These are phyloP conservation scores for Ceratocystis huliohia DNA, from an alignment of 2,329 filamentous ascomycete species.

Conservation along the genomic window DNA sequence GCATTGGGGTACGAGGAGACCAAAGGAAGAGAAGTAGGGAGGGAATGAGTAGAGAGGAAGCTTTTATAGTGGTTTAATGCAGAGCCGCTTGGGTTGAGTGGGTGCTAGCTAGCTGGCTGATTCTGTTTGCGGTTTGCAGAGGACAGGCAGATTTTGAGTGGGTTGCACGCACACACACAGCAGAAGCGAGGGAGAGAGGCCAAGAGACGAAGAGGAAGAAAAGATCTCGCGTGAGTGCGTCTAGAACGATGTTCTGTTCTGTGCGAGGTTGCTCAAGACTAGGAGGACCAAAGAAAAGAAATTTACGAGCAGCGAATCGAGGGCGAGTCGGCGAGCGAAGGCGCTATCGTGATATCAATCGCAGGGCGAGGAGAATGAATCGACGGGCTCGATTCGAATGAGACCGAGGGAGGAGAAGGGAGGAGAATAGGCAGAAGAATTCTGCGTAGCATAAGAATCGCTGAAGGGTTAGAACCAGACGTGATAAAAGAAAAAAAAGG, in stretches of 20 bases:
- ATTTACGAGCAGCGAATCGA: background rate
- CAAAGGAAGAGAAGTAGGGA: conserved; percentile 1
- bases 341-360: background rate
- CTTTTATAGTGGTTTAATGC: conserved; percentile 3
- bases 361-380: no score
- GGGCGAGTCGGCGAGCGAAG: background rate
- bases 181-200: background rate
- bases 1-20: conserved; percentile 17
- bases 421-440: background rate
- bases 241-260: background rate
- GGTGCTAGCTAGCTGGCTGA: background rate
- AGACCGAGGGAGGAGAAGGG: background rate
- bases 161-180: background rate
- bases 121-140: background rate
- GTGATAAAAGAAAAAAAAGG: background rate
- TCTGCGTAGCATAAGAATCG: background rate
- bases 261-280: background rate
- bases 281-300: background rate
- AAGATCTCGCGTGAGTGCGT: background rate
- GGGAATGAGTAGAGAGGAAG: background rate
- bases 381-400: background rate
- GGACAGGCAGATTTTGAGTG: background rate
- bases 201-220: background rate
- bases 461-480: background rate
- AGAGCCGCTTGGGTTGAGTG: background rate